Evolutionary conservation across 169 alveolate genomes (phyloP).

Genomic region (Babesia bigemina): DNA sequence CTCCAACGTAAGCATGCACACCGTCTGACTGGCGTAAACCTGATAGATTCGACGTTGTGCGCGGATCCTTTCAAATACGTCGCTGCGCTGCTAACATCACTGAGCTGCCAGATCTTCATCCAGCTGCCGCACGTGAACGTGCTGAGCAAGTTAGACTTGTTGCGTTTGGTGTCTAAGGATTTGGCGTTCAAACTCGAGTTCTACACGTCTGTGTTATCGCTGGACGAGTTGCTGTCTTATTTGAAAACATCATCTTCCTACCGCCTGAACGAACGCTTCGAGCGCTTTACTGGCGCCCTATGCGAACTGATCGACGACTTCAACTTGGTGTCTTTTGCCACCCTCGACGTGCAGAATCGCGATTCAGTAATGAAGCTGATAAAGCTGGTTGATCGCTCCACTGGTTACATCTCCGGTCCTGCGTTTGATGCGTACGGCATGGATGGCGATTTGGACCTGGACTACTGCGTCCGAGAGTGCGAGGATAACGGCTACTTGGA

Average conservation of each 20-base stretch:
- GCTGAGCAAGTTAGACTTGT: slow-evolving; percentile 87
- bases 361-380: slow-evolving; percentile 78
- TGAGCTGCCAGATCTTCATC: slow-evolving; percentile 91
- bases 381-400: slow-evolving; percentile 80
- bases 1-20: slow-evolving; percentile 78
- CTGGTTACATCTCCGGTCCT: slow-evolving; percentile 79
- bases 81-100: slow-evolving; percentile 89
- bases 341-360: slow-evolving; percentile 84
- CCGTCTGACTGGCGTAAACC: slow-evolving; percentile 70
- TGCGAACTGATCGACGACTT: slow-evolving; percentile 66
- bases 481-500: neutral
- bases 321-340: slow-evolving; percentile 71
- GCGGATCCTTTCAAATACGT: slow-evolving; percentile 89
- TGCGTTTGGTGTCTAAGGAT: slow-evolving; percentile 77
- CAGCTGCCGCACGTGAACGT: slow-evolving; percentile 94
- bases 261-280: slow-evolving; percentile 44
- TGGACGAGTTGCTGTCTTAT: slow-evolving; percentile 28
- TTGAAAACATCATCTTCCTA: slow-evolving; percentile 25
- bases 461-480: slow-evolving; percentile 5
- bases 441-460: slow-evolving; percentile 12
- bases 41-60: slow-evolving; percentile 91
- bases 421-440: slow-evolving; percentile 10
- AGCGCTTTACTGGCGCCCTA: slow-evolving; percentile 34
- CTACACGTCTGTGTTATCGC: slow-evolving; percentile 41
- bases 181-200: slow-evolving; percentile 67